Evolutionary conservation across 257 asterid species (phyloP).

Genomic region (Gentiana straminea): DNA sequence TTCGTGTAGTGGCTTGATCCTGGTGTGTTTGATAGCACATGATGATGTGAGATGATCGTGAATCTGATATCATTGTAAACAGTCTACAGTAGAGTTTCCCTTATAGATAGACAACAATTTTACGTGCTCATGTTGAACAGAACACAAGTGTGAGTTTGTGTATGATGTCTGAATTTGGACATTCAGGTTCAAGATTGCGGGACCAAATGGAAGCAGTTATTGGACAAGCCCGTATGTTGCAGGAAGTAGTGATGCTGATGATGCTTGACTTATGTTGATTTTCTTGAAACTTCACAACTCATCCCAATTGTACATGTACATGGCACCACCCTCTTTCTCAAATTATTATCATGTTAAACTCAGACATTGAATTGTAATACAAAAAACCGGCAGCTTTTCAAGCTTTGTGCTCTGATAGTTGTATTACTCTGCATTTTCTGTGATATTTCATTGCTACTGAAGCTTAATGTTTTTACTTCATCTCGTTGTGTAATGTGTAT

Average conservation of each 20-base stretch:
- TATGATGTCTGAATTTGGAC: not conserved
- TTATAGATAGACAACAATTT: too few species aligned
- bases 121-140: too few species aligned
- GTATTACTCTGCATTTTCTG: not conserved
- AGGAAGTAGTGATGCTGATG: slow-evolving; percentile 51
- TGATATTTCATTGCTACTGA: slow-evolving; percentile 1
- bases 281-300: not conserved
- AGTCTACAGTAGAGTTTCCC: too few species aligned
- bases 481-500: too few species aligned
- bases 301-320: slow-evolving; percentile 30
- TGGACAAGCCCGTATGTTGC: slow-evolving; percentile 40
- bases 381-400: slow-evolving; percentile 1
- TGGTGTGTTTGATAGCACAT: too few species aligned
- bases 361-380: slow-evolving; percentile 6
- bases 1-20: too few species aligned
- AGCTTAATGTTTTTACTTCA: not conserved
- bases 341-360: slow-evolving; percentile 9
- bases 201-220: slow-evolving; percentile 67
- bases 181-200: slow-evolving; percentile 58
- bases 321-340: slow-evolving; percentile 11
- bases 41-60: too few species aligned
- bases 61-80: too few species aligned
- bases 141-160: too few species aligned
- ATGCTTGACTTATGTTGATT: slow-evolving; percentile 26
- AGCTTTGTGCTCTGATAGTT: slow-evolving; percentile 5